phyloP scores from a whole-genome alignment of 768 basidiomycete genomes.

The Dictyophora rubrovolvata region DNA sequence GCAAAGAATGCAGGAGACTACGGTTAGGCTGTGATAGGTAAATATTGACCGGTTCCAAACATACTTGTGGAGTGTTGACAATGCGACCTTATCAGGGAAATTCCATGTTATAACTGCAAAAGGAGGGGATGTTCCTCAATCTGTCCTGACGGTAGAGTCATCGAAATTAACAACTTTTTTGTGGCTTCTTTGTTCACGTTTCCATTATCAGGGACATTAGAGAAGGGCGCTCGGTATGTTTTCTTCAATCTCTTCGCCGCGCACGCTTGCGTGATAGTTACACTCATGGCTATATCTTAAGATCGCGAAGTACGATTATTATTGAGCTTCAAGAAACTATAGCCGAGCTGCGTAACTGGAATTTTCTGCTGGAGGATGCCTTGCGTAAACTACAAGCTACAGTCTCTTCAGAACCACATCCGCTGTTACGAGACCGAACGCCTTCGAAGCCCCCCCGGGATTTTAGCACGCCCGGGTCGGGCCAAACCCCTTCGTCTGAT shows the following conservation, averaged over 20 bases:
- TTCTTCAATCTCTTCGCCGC: too few species aligned
- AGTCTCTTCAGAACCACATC: conserved; percentile 40
- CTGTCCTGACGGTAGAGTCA: conserved; percentile 59
- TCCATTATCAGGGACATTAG: conserved; percentile 44
- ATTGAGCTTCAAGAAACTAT: conserved; percentile 62
- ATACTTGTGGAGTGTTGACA: too few species aligned
- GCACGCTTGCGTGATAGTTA: not conserved
- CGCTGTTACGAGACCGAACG: conserved; percentile 26
- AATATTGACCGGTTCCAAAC: too few species aligned
- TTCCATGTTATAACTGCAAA: conserved; percentile 71
- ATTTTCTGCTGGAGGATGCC: conserved; percentile 51
- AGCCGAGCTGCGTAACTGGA: conserved; percentile 42
- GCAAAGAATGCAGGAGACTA: conserved; percentile 7
- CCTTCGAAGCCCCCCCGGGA: not conserved
- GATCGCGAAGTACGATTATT: conserved; percentile 43
- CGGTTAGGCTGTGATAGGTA: not conserved
- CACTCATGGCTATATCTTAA: conserved; percentile 21
- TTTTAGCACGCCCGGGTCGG: not conserved
- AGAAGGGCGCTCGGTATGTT: conserved; percentile 47
- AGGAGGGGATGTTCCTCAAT: conserved; percentile 66
- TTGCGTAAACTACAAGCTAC: conserved; percentile 39
- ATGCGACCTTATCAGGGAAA: conserved; percentile 25
- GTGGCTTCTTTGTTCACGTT: conserved; percentile 1
- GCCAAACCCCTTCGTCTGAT: not conserved
- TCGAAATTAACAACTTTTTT: conserved; percentile 4